Base-by-base conservation (phyloP, 768 basidiomycete species). In the Tephrocybe rancida region DNA sequence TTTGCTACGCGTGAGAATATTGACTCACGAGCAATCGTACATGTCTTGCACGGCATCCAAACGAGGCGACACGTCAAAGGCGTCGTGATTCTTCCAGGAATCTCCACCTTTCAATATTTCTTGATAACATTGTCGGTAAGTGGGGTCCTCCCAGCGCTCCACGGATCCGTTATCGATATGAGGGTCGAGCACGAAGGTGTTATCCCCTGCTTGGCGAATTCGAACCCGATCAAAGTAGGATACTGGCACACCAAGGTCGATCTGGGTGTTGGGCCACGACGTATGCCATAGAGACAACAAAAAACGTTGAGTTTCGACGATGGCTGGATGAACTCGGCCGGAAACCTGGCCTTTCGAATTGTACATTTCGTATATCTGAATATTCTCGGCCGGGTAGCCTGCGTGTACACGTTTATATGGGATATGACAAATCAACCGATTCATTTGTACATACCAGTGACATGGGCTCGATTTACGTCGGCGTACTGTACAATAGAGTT, bases 191-290 rank as follows among this genome's bases (percentile, higher is more conserved):
- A 82, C 77, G 62, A 91, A 91, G 44, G 77, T 76, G 11, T 75
- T 68, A 55, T 90, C 89, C 0, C 90, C 91, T 0, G 89, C 87
- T 25, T 76, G 77, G 5, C 91, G 80, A 43, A 91, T 88, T 2
- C 89, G 78, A 10, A 92, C 70, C 5, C 90, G 78, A 68, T 93
- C 90, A 54, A 83, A 88, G 67, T 92, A 92, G 1, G 84, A 82
- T n/a, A 92, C 68, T 0, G 88, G 87, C 2, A 76, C 82, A 10
- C 68, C 59, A 25, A 89, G 73, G 52, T 72, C 74, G 50, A 87
- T 67, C 6, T 30, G 46, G 30, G 48, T 30, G 25, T 61, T 55
- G 1, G 76, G 66, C 48, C 79, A 71, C 2, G 80, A 72, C 39
- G 79, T 60, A 56, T 84, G 76, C 84, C 85, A 89, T 13, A 90